These are phyloP conservation scores for Meyerozyma athensensis DNA, from an alignment of 1,139 yeast genomes.

Conservation along the genomic window DNA sequence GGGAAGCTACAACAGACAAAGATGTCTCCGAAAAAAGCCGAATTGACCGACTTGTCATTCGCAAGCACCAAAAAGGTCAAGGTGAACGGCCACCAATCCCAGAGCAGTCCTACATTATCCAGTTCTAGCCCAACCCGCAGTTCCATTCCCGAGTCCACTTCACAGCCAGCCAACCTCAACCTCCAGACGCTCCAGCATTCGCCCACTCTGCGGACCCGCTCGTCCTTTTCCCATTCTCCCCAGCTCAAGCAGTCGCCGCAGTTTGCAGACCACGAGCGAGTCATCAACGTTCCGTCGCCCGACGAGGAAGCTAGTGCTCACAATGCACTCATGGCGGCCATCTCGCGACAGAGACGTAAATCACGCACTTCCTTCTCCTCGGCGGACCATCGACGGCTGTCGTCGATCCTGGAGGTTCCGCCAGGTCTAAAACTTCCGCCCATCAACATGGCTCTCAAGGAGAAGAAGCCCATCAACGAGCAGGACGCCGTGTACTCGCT, in stretches of 20 bases:
- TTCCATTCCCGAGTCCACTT: conserved; percentile 6
- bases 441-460: conserved; percentile 22
- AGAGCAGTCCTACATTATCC: conserved; percentile 3
- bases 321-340: conserved; percentile 39
- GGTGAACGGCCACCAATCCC: conserved; percentile 4
- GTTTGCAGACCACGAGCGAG: conserved; percentile 1
- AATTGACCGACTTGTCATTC: conserved; percentile 32
- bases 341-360: conserved; percentile 16
- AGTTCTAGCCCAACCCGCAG: conserved; percentile 2
- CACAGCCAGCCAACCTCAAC: conserved; percentile 28
- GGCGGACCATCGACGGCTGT: conserved; percentile 6
- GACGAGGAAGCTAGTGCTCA: conserved; percentile 44
- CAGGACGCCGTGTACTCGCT: conserved; percentile 43
- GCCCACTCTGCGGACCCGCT: conserved; percentile 16
- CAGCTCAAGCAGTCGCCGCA: conserved; percentile 1
- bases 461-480: conserved; percentile 20
- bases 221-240: conserved; percentile 3
- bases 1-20: conserved; percentile 30
- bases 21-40: conserved; percentile 18
- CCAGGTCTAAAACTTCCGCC: conserved; percentile 25
- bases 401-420: conserved; percentile 5
- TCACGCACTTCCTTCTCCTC: conserved; percentile 17
- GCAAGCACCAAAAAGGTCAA: conserved; percentile 18
- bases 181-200: conserved; percentile 37
- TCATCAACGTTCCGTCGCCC: conserved; percentile 23